Evolutionary conservation across 1,284 basidiomycete genomes (phyloP), one percentile per base, ranked within the genome.

Genomic region (Pseudozyma sp.): DNA sequence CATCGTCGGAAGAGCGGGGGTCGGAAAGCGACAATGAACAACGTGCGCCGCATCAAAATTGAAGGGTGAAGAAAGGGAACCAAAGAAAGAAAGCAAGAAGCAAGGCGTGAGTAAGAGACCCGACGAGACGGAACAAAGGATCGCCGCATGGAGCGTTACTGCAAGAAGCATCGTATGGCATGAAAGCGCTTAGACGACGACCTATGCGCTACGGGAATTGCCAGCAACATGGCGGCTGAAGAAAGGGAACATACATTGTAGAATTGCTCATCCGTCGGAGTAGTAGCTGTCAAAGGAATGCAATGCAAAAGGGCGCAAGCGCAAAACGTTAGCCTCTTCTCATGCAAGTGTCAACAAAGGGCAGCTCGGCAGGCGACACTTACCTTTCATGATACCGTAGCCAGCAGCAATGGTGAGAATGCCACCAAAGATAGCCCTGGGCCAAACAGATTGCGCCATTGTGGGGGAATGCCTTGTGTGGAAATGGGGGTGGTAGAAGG

Each of bases 321-420:
- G 36, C 25, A 39, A 40, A 21, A 43, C 5, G 14, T 43, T 2
- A 50, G 36, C 40, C 18, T 44, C 25, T 39, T 21, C 48, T n/a
- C 36, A 59, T 59, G 58, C 50, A 44, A 38, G 14, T n/a, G 36
- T 53, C 42, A 52, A 35, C 50, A 58, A 62, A 57, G 48, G 58
- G 53, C 31, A 3, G 14, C 42, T 44, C 34, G 19, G 16, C 38
- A 10, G 14, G 19, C 40, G 35, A 21, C 35, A 39, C 74, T 12
- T 44, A 81, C 79, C 75, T 66, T 81, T 81, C 79, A 81, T 81
- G 45, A 81, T 78, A 4, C 53, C 71, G 40, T 78, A 81, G 44
- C 79, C 79, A 34, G 70, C 34, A 9, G 61, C 76, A 39, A 75
- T 52, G 21, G 76, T 69, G 10, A 54, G 52, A 21, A 56, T 18